Evolutionary conservation across 306 rosid species (phyloP).

Genomic region (Heteromeles arbutifolia): DNA sequence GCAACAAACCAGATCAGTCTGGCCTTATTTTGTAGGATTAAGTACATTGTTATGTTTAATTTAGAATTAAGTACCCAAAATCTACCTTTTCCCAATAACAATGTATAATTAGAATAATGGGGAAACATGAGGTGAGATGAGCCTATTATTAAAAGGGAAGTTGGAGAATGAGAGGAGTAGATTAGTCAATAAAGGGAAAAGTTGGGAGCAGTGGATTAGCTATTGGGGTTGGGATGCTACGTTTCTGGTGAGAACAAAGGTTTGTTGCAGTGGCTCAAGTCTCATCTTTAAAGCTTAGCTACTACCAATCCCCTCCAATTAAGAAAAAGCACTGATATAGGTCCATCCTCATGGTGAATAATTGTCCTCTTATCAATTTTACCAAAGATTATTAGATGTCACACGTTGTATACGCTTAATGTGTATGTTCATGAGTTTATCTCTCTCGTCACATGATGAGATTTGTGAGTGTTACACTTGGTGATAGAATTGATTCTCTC

Average conservation of each 20-base stretch:
- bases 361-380: no score
- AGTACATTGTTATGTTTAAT: background rate
- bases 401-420: no score
- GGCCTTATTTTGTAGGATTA: background rate
- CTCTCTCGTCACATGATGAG: no score
- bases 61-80: background rate
- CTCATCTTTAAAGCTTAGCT: background rate
- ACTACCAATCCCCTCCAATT: background rate
- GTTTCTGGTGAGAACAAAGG: background rate
- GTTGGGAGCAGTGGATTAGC: slow-evolving; percentile 3
- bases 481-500: background rate
- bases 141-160: background rate
- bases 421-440: no score
- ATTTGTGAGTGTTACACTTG: no score
- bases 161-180: background rate
- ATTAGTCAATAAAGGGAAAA: background rate
- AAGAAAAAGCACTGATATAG: no score
- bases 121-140: background rate
- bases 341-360: background rate
- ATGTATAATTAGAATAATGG: background rate
- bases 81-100: background rate
- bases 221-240: background rate
- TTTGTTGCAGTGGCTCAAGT: background rate
- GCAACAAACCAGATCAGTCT: background rate
- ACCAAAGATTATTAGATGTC: no score